Evolutionary conservation across 257 asterid genomes (phyloP), one percentile per base, ranked within the genome.

Genomic region (Ophiorrhiza pumila): DNA sequence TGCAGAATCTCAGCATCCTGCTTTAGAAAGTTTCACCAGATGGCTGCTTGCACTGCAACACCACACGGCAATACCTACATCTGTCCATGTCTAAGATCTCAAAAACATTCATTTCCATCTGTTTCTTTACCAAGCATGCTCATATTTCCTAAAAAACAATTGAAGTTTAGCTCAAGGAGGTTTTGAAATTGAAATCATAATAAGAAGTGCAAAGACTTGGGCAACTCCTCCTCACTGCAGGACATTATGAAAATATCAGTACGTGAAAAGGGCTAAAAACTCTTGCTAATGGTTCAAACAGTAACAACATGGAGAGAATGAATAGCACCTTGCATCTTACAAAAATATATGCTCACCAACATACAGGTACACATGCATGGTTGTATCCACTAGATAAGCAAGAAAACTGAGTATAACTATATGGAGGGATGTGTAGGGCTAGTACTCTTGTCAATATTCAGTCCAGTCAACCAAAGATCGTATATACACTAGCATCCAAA

Each of bases 121-220:
- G 18, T 23, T 23, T 22, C 41, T 37, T 49, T 25, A 20, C 46
- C 8, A 14, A 43, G 49, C 59, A 12, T 22, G 20, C 13, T 55
- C 49, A 42, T 31, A 72, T 25, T 52, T 65, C 55, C 68, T 65
- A 42, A 53, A 65, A 13, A 37, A 23, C 37, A 20, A 58, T 71
- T 15, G 0, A 39, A 55, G 9, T 1, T 37, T 9, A 53, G 56
- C 8, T 18, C 58, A 57, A 74, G 18, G 50, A 18, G 53, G 78
- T 17, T 31, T 50, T 69, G 14, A 52, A 10, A 6, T 69, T 53
- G 65, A 35, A 55, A 34, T 20, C 20, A 69, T 53, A 42, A 50
- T 20, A 6, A 46, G 45, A 47, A 0, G 4, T 57, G 22, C 46
- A 5, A 68, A n/a, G 18, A 39, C 3, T 34, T 4, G 4, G 20